Evolutionary conservation across 2,329 filamentous ascomycete species (phyloP), one percentile per base, ranked within the genome.

Genomic region (Xylaria multiplex): DNA sequence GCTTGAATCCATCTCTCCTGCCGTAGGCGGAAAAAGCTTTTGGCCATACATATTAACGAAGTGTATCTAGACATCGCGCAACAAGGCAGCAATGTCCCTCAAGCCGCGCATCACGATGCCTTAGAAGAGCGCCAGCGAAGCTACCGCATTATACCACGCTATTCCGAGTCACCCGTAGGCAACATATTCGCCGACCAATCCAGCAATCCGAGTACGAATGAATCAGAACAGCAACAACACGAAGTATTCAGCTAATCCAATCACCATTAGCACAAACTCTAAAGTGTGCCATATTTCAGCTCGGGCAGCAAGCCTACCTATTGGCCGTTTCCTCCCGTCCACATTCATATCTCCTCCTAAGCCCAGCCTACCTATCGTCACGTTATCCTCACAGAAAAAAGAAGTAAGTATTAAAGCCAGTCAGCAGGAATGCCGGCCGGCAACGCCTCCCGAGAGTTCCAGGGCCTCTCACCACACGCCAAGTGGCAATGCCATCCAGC

Each of bases 401-500:
- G 2, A 37, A 37, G 35, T 37, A 35, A 35, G 35, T 37, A 37
- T 9, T 14, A 5, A 13, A 40, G 14, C 9, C 37, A 40, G 37
- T 40, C 37, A 40, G 37, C 37, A 9, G 4, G 11, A 40, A 14
- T 40, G 13, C 37, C 37, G 13, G 13, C 11, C 37, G 4, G 4
- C 37, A 13, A 13, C 4, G 37, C 37, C 9, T 40, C 37, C 37
- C 37, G 11, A 11, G 9, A 13, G 11, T 40, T 14, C 37, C 13
- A 40, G 37, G 13, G 11, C 59, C 59, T 62, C 50, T 62, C 50
- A 9, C 19, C 43, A 27, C 22, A 16, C 24, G 62, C 62, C 62
- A 64, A 64, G 62, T 64, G 62, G 62, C 62, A 54, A 50, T 24
- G 13, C 6, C 6, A 50, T n/a, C 11, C 30, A 32, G 14, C 27